Evolutionary conservation across 805 yeast genomes (phyloP), one percentile per base, ranked within the genome.

Genomic region (Ogataea salicorniae): DNA sequence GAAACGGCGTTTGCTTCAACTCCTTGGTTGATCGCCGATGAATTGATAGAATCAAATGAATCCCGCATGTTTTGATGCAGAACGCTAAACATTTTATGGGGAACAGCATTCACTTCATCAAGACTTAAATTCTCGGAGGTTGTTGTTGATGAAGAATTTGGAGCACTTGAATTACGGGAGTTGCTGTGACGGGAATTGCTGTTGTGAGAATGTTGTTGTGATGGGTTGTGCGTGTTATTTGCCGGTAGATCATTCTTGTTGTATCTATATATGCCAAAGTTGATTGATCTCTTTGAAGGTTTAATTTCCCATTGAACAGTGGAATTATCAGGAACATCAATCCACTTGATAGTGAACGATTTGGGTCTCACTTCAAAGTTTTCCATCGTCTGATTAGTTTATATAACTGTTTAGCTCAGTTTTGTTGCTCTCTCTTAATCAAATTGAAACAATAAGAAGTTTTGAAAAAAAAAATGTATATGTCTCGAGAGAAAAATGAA

Each of bases 261-360:
- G 46, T 61, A 61, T 36, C 59, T 56, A 44, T 68, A 69, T 22
- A 69, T 63, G 1, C 68, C 67, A 52, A 67, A 54, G 45, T 62
- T 57, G 50, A 84, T 76, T 15, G 87, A 78, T 55, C 79, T 76
- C 60, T 82, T 83, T 52, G 84, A 64, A 1, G 98, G 97, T 58
- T 83, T 84, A 45, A 90, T 75, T 60, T 85, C 91, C 86, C 94
- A 92, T 51, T 78, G 78, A 39, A 92, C 77, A 17, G 73, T 64
- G 31, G 83, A 76, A 49, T 81, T 77, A 37, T 80, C 84, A 0
- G 87, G 84, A 6, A 87, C 86, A 52, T 81, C 78, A 46, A 91
- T 81, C 98, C 98, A 94, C 57, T 92, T 88, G 59, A 91, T 87
- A 52, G 90, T 80, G 60, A 87, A 92, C 48, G 94, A 85, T 64